Evolutionary conservation across 208 protist genomes (phyloP), one percentile per base, ranked within the genome.

Genomic region (Trypanosoma congolense): DNA sequence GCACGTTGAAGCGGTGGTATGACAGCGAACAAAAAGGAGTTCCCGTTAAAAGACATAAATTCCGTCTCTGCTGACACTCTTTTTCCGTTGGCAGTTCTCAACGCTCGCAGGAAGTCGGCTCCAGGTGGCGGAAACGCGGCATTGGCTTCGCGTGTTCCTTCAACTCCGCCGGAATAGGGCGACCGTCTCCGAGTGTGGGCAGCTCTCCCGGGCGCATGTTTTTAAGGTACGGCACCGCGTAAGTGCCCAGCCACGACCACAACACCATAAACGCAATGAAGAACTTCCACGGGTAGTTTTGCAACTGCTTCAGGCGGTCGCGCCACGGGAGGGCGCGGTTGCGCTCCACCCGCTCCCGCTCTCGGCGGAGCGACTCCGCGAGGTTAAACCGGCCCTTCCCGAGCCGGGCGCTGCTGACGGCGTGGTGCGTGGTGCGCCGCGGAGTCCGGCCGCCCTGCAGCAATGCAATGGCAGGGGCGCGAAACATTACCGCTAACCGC

Each of bases 211-310:
- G 57, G 8, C 49, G 51, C 56, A 75, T 68, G 16, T 55, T 61
- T 47, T 89, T 89, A 5, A 89, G 21, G 48, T 77, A 82, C 9
- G 81, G 81, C 38, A 89, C 77, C 0, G 66, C 74, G 54, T 84
- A 89, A 3, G 66, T 80, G 18, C 81, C 81, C 18, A 78, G 44
- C 65, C 65, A 84, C 9, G 81, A 83, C 81, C 81, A 89, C 10
- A 82, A 30, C 14, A 85, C 18, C 77, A 89, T 89, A 51, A 89
- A 89, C 18, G 63, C 70, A 29, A 89, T 35, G 31, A 84, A 85
- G 18, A 75, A 65, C 38, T 89, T 89, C 81, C 81, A 89, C 40
- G 81, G 81, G 61, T 79, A 89, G 14, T 64, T 71, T 4, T 65
- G 58, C 2, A 89, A 56, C 41, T 71, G 40, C 9, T 52, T 50